Percentiles rank a stretch among this genome's conserved stretches.
These are phyloP conservation scores for Adansonia rubrostipa DNA, from an alignment of 441 rosid genomes.

Conservation along the genomic window DNA sequence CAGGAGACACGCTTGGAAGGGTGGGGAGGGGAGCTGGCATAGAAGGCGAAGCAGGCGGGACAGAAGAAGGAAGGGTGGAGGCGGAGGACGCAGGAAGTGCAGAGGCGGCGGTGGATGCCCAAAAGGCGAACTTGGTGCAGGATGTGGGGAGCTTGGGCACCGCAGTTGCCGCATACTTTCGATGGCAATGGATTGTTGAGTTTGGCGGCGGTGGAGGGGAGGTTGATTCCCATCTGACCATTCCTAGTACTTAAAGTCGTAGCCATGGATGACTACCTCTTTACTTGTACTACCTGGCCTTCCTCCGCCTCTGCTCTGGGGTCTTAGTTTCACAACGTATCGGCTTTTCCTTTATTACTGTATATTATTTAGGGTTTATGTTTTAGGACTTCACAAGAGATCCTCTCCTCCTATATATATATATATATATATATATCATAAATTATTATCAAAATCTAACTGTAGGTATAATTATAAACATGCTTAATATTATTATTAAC, in stretches of 20 bases:
- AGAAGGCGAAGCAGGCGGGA: slow-evolving; percentile 38
- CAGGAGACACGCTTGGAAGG: slow-evolving; percentile 37
- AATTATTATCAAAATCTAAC: too few species aligned
- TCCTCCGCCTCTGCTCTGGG: background rate
- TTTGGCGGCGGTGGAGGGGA: background rate
- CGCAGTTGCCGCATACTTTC: slow-evolving; percentile 35
- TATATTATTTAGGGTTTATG: background rate
- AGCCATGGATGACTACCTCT: background rate
- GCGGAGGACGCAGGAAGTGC: slow-evolving; percentile 38
- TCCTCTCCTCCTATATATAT: too few species aligned
- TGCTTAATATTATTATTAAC: too few species aligned
- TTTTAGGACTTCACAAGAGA: background rate
- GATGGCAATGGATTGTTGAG: background rate
- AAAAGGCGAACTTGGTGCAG: slow-evolving; percentile 34
- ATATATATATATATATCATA: background rate
- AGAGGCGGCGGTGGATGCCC: slow-evolving; percentile 36
- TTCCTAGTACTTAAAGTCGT: background rate
- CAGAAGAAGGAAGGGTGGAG: slow-evolving; percentile 38
- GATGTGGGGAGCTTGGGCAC: background rate
- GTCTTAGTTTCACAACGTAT: too few species aligned
- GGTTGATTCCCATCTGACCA: background rate
- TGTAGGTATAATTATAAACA: background rate
- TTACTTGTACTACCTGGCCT: background rate
- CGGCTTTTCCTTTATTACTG: too few species aligned
- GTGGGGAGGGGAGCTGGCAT: slow-evolving; percentile 31